Base-by-base conservation (phyloP, 352 stramenopile species). In the Phytophthora capsici region DNA sequence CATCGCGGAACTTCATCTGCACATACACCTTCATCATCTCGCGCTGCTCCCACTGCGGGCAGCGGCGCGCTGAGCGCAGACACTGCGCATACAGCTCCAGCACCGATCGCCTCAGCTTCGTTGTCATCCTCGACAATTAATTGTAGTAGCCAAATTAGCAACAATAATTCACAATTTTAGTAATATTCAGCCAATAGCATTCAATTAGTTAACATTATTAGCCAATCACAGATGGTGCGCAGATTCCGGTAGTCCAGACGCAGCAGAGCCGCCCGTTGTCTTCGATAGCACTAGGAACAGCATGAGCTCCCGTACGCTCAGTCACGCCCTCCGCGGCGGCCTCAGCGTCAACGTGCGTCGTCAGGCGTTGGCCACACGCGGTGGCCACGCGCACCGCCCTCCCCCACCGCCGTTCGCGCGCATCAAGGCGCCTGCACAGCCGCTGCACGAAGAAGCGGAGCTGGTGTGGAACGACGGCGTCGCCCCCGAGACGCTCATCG, bases 381-480 rank as follows among this genome's bases (percentile, higher is more conserved):
- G 58, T 23, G 73, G 67, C 14, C 70, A 78, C 53, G 77, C 80
- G 20, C 87, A 93, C 67, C 84, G 83, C 22, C 86, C 86, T 5
- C 88, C 88, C 6, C 84, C 84, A 20, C 88, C 88, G 52, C 88
- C 88, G 37, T 96, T 94, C 51, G 86, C 86, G 56, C 88, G 88
- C 58, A 82, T 96, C 36, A 71, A 83, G 20, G 70, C 69, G 46
- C 73, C 86, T 3, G 69, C 73, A 32, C 75, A 92, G 73, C 75
- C 78, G 34, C 79, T 93, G 40, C 84, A 91, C 60, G 84, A 94
- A 59, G 80, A 94, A 37, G 64, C 80, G 17, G 88, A 96, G 66
- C 77, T 96, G 25, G 88, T 96, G 52, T 96, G 88, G 88, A 93
- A 92, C 69, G 88, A 96, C 63, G 84, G 85, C 54, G 88, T 96